Evolutionary conservation across 108 stramenopile species (phyloP), one percentile per base, ranked within the genome.

Genomic region (Nitzschia putrida): DNA sequence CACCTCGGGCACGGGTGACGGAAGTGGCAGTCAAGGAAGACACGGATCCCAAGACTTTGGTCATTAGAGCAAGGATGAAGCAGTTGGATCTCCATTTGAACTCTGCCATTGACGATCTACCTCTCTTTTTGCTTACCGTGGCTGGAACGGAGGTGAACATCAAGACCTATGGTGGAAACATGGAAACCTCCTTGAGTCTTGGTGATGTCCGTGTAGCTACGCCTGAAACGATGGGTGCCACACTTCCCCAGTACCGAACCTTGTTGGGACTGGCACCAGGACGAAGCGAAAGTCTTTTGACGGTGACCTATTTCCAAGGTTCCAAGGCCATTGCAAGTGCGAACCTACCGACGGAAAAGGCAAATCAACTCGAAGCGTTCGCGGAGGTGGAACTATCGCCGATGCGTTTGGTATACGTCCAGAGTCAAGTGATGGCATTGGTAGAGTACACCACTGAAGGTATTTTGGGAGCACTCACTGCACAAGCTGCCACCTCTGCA

Each of bases 401-500:
- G 2, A 88, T 94, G 83, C 76, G 86, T 12, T 82, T 90, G 57
- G 85, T 86, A 16, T 85, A 84, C 72, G 72, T 94, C 22, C 93
- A 94, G 39, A 68, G 87, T 38, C 90, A 91, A 64, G 76, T 92
- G 0, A 71, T 94, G 69, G 81, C 90, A 14, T 72, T 94, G 6
- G 77, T 84, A 26, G 89, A 92, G 50, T 94, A 94, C 69, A 68
- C 86, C 22, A 88, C 85, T 8, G 93, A 91, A 23, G 93, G 93
- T 14, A 81, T 94, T 24, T 81, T 94, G 14, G 93, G 93, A 38
- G 84, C 86, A 6, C 58, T 94, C 39, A 68, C 86, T 41, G 85
- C 80, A 8, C 76, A 79, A 53, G 90, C 84, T 18, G 88, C 90
- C 8, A 80, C 79, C 5, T 79, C 90, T 12, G 90, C 93, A 23